Base-by-base conservation (phyloP, 345 rosid species). In the Gossypium anomalum region DNA sequence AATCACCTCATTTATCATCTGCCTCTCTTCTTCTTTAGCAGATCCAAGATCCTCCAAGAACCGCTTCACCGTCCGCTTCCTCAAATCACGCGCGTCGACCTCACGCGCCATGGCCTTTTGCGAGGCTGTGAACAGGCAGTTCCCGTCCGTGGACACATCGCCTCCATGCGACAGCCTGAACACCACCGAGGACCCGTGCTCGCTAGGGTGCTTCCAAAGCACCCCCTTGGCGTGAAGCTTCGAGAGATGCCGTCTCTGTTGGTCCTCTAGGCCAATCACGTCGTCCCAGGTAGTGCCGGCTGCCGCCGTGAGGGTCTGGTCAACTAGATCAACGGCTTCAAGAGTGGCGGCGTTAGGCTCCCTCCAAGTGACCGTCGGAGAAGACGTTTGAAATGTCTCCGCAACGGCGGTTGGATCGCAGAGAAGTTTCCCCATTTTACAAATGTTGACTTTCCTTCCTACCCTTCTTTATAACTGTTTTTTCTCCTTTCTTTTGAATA, bases 81-180 rank as follows among this genome's bases (percentile, higher is more conserved):
- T 83, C 41, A 89, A 72, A 19, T 82, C 97, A 9, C 86, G 89
- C 83, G 95, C 97, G 93, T 92, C 91, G 4, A 84, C 0, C 1
- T 79, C 97, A 87, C 89, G 89, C 87, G 83, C 91, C 93, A 87
- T 87, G 2, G 97, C 97, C 71, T 79, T 87, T 71, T 85, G 91
- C 2, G 96, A 91, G 14, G 98, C 97, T 8, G 98, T 93, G 90
- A 96, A 96, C 3, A 96, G 81, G 82, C 99, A 96, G 89, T 96
- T 96, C 34, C 99, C 98, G 75, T 96, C 98, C 16, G 99, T 67
- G 23, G 93, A 92, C 2, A 96, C 99, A 57, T 93, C 97, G 25
- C 99, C 99, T 11, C 98, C 99, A 75, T 96, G 94, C 0, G 97
- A 86, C 22, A 93, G 85, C 63, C 85, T 84, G 84, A 96, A 93